These are phyloP conservation scores for Cryptococcus neoformans DNA, from an alignment of 1,284 basidiomycete genomes.

Conservation along the genomic window DNA sequence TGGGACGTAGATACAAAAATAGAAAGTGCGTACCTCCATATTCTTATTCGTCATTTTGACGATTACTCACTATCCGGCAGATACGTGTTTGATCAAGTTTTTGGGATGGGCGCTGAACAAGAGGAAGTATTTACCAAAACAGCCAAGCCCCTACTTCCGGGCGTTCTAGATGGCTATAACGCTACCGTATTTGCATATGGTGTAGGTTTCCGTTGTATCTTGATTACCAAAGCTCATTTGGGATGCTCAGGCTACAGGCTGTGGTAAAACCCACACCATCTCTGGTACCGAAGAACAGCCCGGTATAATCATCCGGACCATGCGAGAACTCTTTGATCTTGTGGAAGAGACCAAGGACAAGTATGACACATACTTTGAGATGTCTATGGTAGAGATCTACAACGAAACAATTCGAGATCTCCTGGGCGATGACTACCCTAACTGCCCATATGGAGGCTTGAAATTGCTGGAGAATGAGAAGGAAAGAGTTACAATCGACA, in stretches of 20 bases:
- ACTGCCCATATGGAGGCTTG: slow-evolving; percentile 69
- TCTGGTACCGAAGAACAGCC: slow-evolving; percentile 82
- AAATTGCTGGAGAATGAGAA: slow-evolving; percentile 88
- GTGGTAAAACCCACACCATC: slow-evolving; percentile 97
- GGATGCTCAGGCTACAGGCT: slow-evolving; percentile 80
- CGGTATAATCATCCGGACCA: slow-evolving; percentile 92
- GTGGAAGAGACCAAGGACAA: slow-evolving; percentile 81
- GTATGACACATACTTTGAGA: slow-evolving; percentile 75
- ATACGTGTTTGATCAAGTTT: slow-evolving; percentile 93
- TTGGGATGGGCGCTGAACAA: slow-evolving; percentile 73
- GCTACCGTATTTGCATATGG: slow-evolving; percentile 97
- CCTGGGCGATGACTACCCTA: slow-evolving; percentile 63
- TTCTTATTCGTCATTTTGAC: neutral
- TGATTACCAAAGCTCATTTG: slow-evolving; percentile 8
- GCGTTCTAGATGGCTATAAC: slow-evolving; percentile 89
- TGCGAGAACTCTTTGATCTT: slow-evolving; percentile 88
- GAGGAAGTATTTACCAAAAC: slow-evolving; percentile 82
- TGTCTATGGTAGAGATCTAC: slow-evolving; percentile 96
- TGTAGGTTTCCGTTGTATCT: slow-evolving; percentile 55
- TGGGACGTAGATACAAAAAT: slow-evolving; percentile 83
- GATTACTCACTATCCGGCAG: slow-evolving; percentile 44
- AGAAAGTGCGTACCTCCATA: slow-evolving; percentile 50
- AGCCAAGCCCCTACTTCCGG: slow-evolving; percentile 73
- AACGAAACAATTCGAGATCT: slow-evolving; percentile 98
- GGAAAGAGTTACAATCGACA: slow-evolving; percentile 72